Evolutionary conservation across 495 filamentous ascomycete species (phyloP), one percentile per base, ranked within the genome.

Genomic region (Aspergillus baeticus): DNA sequence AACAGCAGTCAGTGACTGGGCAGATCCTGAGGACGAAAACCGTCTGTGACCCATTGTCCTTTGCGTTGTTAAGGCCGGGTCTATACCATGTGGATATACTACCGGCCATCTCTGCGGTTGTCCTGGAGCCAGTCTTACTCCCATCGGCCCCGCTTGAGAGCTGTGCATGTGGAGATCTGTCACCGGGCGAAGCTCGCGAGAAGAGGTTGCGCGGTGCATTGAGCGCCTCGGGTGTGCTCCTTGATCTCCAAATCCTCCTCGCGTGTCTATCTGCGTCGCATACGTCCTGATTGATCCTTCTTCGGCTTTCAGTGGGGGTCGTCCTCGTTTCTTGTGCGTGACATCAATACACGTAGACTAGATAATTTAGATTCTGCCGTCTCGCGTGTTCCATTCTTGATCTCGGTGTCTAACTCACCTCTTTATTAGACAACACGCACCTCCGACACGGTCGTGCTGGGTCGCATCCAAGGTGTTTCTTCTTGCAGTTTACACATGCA

Each of bases 401-500:
- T n/a, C n/a, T n/a, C n/a, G n/a, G n/a, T n/a, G n/a, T n/a, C n/a
- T n/a, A n/a, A n/a, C 81, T 76, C 74, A 87, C 87, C 73, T 85
- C 81, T 68, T 87, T 87, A 8, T 83, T 82, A 48, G 84, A 77
- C 38, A 81, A 69, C 18, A 86, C 77, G 70, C 84, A 87, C 67
- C 84, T 70, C 60, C 77, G 73, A 68, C 84, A 87, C 34, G 84
- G 84, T 33, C 84, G 73, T 48, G 80, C 84, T 46, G 84, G 79
- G 64, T 90, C 87, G 66, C 87, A 90, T 33, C 85, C 86, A 57
- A 98, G 76, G 81, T 98, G 94, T 55, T 95, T 96, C 72, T 87
- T 91, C 69, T 97, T 97, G 77, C 94, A 98, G 65, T 96, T 95
- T 53, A 97, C 88, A 69, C 94, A 98, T 15, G 94, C 94, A 33